Base-by-base conservation (phyloP, 768 basidiomycete species). In the Tricholoma terreum region DNA sequence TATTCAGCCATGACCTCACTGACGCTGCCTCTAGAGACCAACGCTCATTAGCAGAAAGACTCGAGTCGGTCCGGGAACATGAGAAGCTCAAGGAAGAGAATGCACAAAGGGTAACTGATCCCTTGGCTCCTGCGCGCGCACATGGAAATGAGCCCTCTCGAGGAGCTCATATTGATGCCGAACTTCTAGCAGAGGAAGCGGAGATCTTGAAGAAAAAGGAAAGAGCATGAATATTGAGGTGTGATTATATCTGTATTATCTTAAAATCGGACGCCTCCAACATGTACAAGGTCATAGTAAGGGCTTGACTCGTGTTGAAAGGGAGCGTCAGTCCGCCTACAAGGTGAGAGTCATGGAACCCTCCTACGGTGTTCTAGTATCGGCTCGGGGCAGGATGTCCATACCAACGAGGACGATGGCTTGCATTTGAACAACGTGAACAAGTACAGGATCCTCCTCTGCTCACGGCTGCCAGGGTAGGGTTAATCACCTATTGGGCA, bases 101-200 rank as follows among this genome's bases (percentile, higher is more conserved):
- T 38, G 56, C 62, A 5, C 65, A 73, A 40, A 74, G 75, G 0
- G 65, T 73, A 30, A 67, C 68, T 0, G 76, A 84, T 55, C 83
- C 84, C 11, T 65, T 80, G 24, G 74, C 74, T 45, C 80, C 80
- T 9, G 83, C 83, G 1, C 68, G 66, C n/a, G 65, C 73, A 14
- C 84, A 85, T 53, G 82, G 84, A 0, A 77, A 86, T 61, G 71
- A 84, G 58, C 84, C 85, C 0, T 84, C 83, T 0, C 69, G 76
- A 36, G 84, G 84, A 0, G 85, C 84, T 1, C 67, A 79, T 64
- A 75, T 84, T n/a, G 85, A 86, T 63, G 80, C 80, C 3, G 71
- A 84, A 60, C 69, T 86, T 17, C 74, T 80, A 70, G 63, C 63
- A 2, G 82, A 84, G 56, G 85, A 86, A 17, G 75, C 77, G 53